These are phyloP conservation scores for Sclerotinia glacialis DNA, from an alignment of 2,329 filamentous ascomycete species.

Conservation along the genomic window DNA sequence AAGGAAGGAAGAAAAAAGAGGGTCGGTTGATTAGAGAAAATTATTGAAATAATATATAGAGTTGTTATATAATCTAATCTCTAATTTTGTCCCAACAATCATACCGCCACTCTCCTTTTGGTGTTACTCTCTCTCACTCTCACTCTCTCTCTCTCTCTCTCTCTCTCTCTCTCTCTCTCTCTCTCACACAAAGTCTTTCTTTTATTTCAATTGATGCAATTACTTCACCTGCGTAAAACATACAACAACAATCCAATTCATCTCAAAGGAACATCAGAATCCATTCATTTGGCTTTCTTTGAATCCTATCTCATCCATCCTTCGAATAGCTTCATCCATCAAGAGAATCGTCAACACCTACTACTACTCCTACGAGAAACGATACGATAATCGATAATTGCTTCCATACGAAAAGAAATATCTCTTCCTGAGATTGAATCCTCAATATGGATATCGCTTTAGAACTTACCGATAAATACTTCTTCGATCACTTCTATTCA, in stretches of 20 bases:
- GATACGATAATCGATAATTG: not conserved
- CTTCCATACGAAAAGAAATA: not conserved
- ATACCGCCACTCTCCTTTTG: slow-evolving; percentile 14
- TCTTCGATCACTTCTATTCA: slow-evolving; percentile 79
- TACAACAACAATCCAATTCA: not conserved
- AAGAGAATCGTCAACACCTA: not conserved
- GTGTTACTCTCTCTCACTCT: not conserved
- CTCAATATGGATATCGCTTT: slow-evolving; percentile 85
- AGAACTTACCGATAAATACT: slow-evolving; percentile 76
- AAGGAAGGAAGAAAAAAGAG: not conserved
- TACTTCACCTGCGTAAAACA: not conserved
- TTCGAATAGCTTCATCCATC: not conserved
- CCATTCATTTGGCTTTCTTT: slow-evolving; percentile 5
- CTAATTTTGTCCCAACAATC: not conserved
- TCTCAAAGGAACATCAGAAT: not conserved
- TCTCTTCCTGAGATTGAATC: not conserved
- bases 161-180: too few relatives aligned
- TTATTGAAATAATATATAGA: not conserved
- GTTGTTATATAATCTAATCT: not conserved
- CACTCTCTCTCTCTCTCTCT: too few relatives aligned
- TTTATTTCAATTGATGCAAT: not conserved
- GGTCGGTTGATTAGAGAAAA: not conserved
- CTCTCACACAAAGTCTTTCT: not conserved
- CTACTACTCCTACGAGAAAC: too few relatives aligned
- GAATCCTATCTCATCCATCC: not conserved